phyloP scores from a whole-genome alignment of 2,329 filamentous ascomycete species.

The Westerdykella sp. region DNA sequence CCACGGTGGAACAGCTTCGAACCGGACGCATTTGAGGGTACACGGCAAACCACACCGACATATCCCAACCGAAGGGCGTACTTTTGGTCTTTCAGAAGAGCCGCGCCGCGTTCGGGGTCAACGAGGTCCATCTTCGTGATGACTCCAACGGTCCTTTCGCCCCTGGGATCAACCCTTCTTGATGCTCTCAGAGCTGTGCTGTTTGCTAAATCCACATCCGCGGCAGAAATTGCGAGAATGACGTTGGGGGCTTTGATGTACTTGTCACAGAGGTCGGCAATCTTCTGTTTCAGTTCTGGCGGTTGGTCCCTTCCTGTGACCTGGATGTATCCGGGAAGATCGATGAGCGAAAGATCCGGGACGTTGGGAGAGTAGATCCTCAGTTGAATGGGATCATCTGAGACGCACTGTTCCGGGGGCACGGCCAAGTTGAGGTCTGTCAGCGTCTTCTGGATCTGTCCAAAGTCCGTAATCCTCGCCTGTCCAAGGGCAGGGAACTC shows the following conservation, averaged over 20 bases:
- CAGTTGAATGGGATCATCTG: slow-evolving; percentile 92
- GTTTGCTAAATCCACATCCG: slow-evolving; percentile 94
- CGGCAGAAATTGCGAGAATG: slow-evolving; percentile 93
- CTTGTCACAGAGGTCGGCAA: slow-evolving; percentile 92
- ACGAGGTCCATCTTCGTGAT: slow-evolving; percentile 99
- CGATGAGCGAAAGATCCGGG: slow-evolving; percentile 90
- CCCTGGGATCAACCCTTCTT: slow-evolving; percentile 83
- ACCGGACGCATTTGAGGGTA: slow-evolving; percentile 56
- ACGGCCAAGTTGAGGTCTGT: slow-evolving; percentile 94
- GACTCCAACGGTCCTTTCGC: slow-evolving; percentile 96
- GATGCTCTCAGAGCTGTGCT: slow-evolving; percentile 88
- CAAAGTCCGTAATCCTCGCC: slow-evolving; percentile 85
- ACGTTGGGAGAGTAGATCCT: slow-evolving; percentile 94
- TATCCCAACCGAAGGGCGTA: slow-evolving; percentile 94
- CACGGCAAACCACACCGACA: slow-evolving; percentile 85
- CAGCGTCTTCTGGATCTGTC: slow-evolving; percentile 83
- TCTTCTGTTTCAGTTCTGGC: slow-evolving; percentile 86
- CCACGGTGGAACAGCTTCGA: slow-evolving; percentile 75
- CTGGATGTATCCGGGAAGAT: slow-evolving; percentile 95
- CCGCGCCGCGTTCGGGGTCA: slow-evolving; percentile 69
- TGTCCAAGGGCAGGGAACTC: slow-evolving; percentile 91
- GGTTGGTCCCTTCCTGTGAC: slow-evolving; percentile 89
- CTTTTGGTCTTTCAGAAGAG: slow-evolving; percentile 79
- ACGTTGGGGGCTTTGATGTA: slow-evolving; percentile 96
- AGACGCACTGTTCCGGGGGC: slow-evolving; percentile 83